Evolutionary conservation across 352 stramenopile genomes (phyloP).

Genomic region (Globisporangium rhizosaccharum): DNA sequence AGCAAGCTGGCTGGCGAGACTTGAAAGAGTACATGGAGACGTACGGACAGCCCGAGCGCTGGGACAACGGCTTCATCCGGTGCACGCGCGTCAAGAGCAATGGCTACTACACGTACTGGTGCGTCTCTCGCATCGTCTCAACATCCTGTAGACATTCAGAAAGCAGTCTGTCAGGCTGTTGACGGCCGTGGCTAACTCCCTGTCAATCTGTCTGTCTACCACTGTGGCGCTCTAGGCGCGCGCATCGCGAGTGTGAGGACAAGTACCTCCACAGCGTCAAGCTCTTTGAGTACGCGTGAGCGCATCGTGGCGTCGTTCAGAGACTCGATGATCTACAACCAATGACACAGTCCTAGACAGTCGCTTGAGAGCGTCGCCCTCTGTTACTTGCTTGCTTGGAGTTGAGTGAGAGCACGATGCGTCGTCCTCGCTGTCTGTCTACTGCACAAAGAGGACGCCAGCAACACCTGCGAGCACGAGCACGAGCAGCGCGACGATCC

Average conservation of each 20-base stretch:
- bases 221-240: constrained; percentile 25
- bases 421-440: neutral
- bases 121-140: no score
- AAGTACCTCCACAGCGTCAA: constrained; percentile 81
- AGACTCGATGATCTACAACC: no score
- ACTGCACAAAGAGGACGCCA: constrained; percentile 20
- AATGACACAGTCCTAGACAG: no score
- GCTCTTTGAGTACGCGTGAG: constrained; percentile 64
- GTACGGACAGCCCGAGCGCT: constrained; percentile 66
- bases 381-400: no score
- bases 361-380: no score
- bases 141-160: no score
- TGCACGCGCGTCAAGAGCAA: constrained; percentile 81
- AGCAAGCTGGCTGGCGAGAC: constrained; percentile 68
- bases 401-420: no score
- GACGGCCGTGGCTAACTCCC: no score
- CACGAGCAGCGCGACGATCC: constrained; percentile 33
- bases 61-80: constrained; percentile 68
- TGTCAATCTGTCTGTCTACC: no score
- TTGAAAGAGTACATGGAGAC: constrained; percentile 80
- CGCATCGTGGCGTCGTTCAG: no score
- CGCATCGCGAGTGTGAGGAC: constrained; percentile 71
- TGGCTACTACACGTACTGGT: constrained; percentile 83
- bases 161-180: no score
- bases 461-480: constrained; percentile 28